Evolutionary conservation across 176 grass and related monocot species (phyloP), one percentile per base, ranked within the genome.

Genomic region (Aegilops tauschii): DNA sequence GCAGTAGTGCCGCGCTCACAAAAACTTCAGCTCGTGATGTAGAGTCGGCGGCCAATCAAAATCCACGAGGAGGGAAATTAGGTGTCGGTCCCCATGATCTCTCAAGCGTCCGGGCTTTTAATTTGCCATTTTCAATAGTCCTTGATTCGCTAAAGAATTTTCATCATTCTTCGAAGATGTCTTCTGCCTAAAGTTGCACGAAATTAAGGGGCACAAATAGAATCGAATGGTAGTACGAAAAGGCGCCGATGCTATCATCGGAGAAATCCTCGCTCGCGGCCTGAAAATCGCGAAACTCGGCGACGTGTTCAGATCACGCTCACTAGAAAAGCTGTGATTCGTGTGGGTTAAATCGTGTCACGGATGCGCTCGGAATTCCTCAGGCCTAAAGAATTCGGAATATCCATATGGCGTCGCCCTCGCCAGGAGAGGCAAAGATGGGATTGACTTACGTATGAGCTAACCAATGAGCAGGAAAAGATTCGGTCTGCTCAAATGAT

Each of bases 381-480:
- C 23, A 25, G 23, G 23, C 23, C 23, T 25, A 25, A 79, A 81
- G 34, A 88, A 79, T 1, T 37, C 23, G 17, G 23, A 28, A 65
- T 88, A 29, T 34, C 39, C 62, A 34, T 29, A 34, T 85, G 86
- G 70, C 82, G 76, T 52, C 47, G 70, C 50, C 36, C 13, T 73
- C 42, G 16, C 61, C 61, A 49, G 58, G 69, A 77, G 65, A 59
- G 27, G 69, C 79, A 64, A 21, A 52, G 62, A 59, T 70, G 69
- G 69, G 70, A 68, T 21, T 31, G 6, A 45, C 28, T 72, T 72
- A 31, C 35, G 0, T 72, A 1, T 28, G 49, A 30, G 13, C 63
- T 70, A 56, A 80, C 50, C 47, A 2, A 63, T 61, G 36, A 69
- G 81, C 68, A 69, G 59, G n/a, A 76, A 81, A 85, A 85, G n/a